These are phyloP conservation scores for Candolleomyces eurysporus DNA, from an alignment of 768 basidiomycete genomes.

Conservation along the genomic window DNA sequence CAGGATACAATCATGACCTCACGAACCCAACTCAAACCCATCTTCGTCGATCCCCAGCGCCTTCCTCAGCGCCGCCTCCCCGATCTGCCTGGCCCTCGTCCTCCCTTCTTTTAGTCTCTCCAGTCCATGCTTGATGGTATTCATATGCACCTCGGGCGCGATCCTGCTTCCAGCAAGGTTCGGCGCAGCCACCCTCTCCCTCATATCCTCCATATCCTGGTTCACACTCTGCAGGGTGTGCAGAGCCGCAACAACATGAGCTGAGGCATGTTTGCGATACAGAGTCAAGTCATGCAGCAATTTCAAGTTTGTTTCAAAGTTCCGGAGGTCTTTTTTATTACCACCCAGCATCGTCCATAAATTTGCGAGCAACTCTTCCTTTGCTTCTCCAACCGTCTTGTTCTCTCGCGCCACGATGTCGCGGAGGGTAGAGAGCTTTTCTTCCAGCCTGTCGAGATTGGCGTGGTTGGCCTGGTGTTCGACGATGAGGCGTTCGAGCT, in stretches of 20 bases:
- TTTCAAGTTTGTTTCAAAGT: constrained; percentile 47
- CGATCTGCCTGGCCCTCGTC: no score
- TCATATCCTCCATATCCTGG: constrained; percentile 73
- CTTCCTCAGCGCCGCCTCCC: constrained; percentile 22
- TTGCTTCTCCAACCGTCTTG: constrained; percentile 37
- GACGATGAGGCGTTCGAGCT: constrained; percentile 57
- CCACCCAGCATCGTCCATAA: constrained; percentile 73
- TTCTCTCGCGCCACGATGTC: constrained; percentile 63
- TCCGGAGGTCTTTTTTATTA: constrained; percentile 48
- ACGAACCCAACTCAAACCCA: background rate
- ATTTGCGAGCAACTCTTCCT: constrained; percentile 54
- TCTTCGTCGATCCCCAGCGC: constrained; percentile 19
- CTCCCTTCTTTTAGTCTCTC: constrained; percentile 50
- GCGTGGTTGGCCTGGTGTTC: constrained; percentile 58
- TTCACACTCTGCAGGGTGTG: constrained; percentile 62
- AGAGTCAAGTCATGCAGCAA: constrained; percentile 53
- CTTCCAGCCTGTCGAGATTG: constrained; percentile 57
- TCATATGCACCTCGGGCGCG: constrained; percentile 73
- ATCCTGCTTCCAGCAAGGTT: constrained; percentile 57
- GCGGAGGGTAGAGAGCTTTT: constrained; percentile 53
- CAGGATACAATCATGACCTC: no score
- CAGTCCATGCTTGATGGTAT: constrained; percentile 59
- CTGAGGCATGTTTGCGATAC: constrained; percentile 61
- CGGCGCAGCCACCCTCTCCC: constrained; percentile 70
- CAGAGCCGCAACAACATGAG: constrained; percentile 65